Base-by-base conservation (phyloP, 495 filamentous ascomycete species). In the Annulohypoxylon nitens region DNA sequence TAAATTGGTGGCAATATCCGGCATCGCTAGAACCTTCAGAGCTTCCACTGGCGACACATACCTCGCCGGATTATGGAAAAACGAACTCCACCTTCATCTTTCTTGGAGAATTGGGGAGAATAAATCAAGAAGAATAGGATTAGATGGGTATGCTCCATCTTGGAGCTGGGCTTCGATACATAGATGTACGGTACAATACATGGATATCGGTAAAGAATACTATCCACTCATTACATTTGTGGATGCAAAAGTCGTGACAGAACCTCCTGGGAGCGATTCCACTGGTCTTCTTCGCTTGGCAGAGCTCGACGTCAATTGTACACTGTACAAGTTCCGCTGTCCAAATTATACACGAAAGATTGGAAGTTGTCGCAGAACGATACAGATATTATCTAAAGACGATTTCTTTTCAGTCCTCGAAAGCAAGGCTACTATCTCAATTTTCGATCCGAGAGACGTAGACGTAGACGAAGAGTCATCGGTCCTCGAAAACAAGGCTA, bases 251-350 rank as follows among this genome's bases (percentile, higher is more conserved):
- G 30, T 54, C 26, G 50, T 54, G 8, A 54, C 50, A 11, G 50
- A 54, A 30, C 50, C 50, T 11, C 50, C 50, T n/a, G 50, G 50
- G 0, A 20, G 50, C 4, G 50, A 54, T 12, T 1, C 20, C 9
- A 54, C 50, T 3, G 50, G 50, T 25, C 14, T 58, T 14, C 34
- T 66, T 57, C 39, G 36, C n/a, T 66, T 37, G 1, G 51, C 53
- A n/a, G 53, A 60, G 41, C 64, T 67, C 5, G 41, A 67, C 8
- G 25, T 67, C n/a, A n/a, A n/a, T n/a, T n/a, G n/a, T n/a, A n/a
- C n/a, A n/a, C n/a, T n/a, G n/a, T n/a, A n/a, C n/a, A n/a, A n/a
- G n/a, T n/a, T n/a, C n/a, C n/a, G n/a, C n/a, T n/a, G n/a, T n/a
- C n/a, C n/a, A n/a, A n/a, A n/a, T n/a, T n/a, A n/a, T n/a, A n/a